Conservation (phyloP, 805 yeast species). For the Candida argentea region DNA sequence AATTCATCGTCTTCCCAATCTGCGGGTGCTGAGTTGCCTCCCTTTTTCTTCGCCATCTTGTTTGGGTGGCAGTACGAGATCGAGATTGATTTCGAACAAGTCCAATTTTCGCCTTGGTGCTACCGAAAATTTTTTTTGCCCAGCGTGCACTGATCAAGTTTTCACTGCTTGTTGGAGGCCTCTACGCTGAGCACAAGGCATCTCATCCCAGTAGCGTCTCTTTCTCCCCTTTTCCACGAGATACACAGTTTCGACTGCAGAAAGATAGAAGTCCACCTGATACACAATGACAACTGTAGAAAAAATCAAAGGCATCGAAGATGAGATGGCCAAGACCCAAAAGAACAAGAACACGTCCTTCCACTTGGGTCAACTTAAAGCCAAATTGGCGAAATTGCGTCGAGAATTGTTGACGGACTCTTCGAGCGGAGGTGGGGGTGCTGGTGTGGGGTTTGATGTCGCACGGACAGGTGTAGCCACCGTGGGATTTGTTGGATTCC, state of each 20-base stretch:
- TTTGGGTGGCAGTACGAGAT: neutral
- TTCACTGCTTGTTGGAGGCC: constrained; percentile 6
- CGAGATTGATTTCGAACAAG: no score
- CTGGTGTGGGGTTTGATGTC: constrained; percentile 92
- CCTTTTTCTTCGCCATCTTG: constrained; percentile 53
- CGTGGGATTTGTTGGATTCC: constrained; percentile 97
- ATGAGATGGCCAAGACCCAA: constrained; percentile 97
- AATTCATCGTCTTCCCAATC: constrained; percentile 75
- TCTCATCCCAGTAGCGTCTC: constrained; percentile 4
- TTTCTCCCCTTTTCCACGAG: neutral
- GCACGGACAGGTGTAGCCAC: constrained; percentile 98
- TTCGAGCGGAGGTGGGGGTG: constrained; percentile 71
- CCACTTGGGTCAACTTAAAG: constrained; percentile 95
- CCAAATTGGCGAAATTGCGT: constrained; percentile 89
- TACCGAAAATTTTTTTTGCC: constrained; percentile 1
- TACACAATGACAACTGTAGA: constrained; percentile 35
- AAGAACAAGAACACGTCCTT: constrained; percentile 96
- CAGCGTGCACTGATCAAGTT: neutral
- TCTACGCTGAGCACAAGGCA: constrained; percentile 5
- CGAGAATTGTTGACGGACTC: constrained; percentile 72
- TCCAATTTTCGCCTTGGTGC: no score
- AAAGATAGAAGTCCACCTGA: no score
- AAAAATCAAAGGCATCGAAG: constrained; percentile 80
- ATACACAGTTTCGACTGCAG: no score
- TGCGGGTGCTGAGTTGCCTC: constrained; percentile 54